Evolutionary conservation across 257 asterid genomes (phyloP).

Genomic region (Solanum virginianum): DNA sequence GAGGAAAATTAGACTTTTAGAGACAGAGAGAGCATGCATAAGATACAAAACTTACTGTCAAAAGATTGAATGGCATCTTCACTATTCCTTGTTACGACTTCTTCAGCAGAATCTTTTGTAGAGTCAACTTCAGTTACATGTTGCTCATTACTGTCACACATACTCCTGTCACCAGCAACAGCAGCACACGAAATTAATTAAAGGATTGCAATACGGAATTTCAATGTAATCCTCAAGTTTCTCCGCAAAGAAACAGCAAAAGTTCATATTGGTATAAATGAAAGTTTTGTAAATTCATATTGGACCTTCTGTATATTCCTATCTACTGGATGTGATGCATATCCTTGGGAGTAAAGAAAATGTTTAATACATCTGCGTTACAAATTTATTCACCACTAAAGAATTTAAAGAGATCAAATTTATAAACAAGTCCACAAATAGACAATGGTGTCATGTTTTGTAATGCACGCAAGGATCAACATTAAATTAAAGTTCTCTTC

Average conservation of each 20-base stretch:
- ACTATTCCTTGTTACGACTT: slow-evolving; percentile 32
- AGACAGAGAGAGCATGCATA: neutral
- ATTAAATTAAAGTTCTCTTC: neutral
- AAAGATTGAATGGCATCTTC: slow-evolving; percentile 29
- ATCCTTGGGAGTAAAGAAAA: neutral
- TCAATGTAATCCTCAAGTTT: neutral
- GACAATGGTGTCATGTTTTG: neutral
- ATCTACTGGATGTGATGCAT: neutral
- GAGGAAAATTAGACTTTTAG: neutral
- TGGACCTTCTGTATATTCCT: neutral
- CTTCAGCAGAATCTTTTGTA: slow-evolving; percentile 50
- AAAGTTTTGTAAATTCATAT: neutral
- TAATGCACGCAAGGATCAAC: neutral
- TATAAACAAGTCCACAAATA: neutral
- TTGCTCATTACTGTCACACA: slow-evolving; percentile 38
- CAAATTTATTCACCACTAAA: neutral
- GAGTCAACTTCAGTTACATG: slow-evolving; percentile 50
- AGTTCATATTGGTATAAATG: neutral
- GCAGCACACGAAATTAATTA: neutral
- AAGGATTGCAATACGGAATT: neutral
- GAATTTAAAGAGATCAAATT: neutral
- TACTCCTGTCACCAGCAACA: slow-evolving; percentile 30
- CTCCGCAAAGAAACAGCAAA: neutral
- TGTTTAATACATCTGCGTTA: neutral
- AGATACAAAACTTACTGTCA: slow-evolving; percentile 30